A percentile compares a stretch with the other conserved stretches of the same genome.
Evolutionary conservation across 2,329 filamentous ascomycete species (phyloP).

Genomic region (Pseudopithomyces maydicus): DNA sequence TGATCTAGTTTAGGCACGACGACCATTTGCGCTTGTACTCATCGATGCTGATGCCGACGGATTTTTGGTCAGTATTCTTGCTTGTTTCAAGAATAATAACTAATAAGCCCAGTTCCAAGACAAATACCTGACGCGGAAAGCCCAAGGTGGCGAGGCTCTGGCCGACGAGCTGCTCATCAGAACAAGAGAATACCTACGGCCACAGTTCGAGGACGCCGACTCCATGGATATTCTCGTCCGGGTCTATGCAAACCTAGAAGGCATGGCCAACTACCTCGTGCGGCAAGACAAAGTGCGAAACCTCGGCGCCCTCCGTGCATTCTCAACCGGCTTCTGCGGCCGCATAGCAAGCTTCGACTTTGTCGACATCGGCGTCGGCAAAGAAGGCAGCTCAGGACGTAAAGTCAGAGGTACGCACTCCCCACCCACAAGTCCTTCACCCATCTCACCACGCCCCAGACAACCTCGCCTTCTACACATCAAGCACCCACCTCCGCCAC

Average conservation of each 20-base stretch:
- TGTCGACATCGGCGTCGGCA: constrained; percentile 42
- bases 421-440: not conserved
- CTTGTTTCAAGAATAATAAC: not conserved
- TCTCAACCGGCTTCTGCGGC: constrained; percentile 44
- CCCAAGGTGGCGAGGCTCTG: constrained; percentile 40
- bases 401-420: constrained; percentile 38
- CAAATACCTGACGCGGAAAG: constrained; percentile 42
- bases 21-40: constrained; percentile 43
- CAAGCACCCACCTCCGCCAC: constrained; percentile 41
- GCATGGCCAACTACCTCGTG: constrained; percentile 43
- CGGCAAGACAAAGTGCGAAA: constrained; percentile 42
- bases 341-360: constrained; percentile 44
- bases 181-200: constrained; percentile 42
- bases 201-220: constrained; percentile 41
- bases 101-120: constrained; percentile 38
- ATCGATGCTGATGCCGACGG: constrained; percentile 46
- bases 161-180: constrained; percentile 43
- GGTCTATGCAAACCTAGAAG: constrained; percentile 44
- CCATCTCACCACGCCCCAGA: constrained; percentile 26
- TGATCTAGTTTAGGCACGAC: constrained; percentile 28
- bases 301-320: constrained; percentile 41
- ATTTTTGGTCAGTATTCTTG: constrained; percentile 32
- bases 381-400: constrained; percentile 39
- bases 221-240: constrained; percentile 41
- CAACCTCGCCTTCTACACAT: constrained; percentile 40